Evolutionary conservation across 106 monocot genomes (phyloP).

Genomic region (Dendrobium officinale): DNA sequence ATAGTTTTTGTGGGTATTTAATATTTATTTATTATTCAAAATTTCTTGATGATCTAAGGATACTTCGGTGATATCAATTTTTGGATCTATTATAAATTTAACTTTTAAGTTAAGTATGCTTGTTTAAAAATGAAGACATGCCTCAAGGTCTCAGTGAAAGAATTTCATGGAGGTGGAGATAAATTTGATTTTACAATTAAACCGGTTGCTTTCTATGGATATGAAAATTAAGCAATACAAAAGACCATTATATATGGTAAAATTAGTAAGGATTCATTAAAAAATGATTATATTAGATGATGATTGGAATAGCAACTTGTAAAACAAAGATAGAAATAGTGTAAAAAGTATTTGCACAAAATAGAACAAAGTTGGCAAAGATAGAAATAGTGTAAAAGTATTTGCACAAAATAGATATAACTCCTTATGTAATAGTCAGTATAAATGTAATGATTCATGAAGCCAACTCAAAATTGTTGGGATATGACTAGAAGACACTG

Average conservation of each 20-base stretch:
- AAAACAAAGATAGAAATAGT: not conserved
- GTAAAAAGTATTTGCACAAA: not conserved
- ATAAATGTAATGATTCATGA: not conserved
- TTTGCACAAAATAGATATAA: not conserved
- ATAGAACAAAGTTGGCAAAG: not conserved
- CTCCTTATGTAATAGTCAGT: not conserved
- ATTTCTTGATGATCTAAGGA: not conserved
- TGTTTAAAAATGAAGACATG: not conserved
- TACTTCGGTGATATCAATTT: not conserved
- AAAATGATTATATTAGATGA: not conserved
- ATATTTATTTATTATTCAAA: not conserved
- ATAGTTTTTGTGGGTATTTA: not conserved
- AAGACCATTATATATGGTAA: not conserved
- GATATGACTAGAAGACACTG: not conserved
- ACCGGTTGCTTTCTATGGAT: not conserved
- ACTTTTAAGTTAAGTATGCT: not conserved
- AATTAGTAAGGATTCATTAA: not conserved
- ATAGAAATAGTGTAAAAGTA: not conserved
- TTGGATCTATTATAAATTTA: not conserved
- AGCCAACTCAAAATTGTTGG: not conserved
- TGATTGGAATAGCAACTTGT: too few relatives aligned
- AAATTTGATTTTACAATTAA: not conserved
- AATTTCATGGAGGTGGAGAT: not conserved
- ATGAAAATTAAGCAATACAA: not conserved
- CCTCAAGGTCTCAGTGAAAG: not conserved